Evolutionary conservation across 805 yeast species (phyloP), one percentile per base, ranked within the genome.

Genomic region (Cyberlindnera suaveolens): DNA sequence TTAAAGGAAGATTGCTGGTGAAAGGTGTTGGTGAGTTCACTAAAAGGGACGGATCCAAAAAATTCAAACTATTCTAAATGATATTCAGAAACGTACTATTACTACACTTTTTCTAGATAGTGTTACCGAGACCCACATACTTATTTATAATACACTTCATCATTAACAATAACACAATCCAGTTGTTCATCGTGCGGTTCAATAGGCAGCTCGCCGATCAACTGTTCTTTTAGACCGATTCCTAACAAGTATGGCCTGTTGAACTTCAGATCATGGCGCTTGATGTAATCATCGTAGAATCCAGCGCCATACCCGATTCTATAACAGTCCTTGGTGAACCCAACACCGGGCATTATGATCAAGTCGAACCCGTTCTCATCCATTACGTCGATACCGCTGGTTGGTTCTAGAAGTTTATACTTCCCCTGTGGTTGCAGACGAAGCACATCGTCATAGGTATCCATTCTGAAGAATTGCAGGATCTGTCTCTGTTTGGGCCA

Each of bases 231-330:
- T n/a, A 85, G 63, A 0, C 88, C 88, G 3, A 84, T 59, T 0
- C 90, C 95, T 1, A 86, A 56, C 30, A 79, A 52, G 31, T 57
- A 59, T 0, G 84, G 83, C 15, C 37, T 49, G 18, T 45, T 44
- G 2, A 51, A 57, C 17, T 31, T 39, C 3, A 50, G 44, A 9
- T 48, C 19, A 51, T 78, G 78, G 40, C 83, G 64, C 37, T 70
- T 65, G 34, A 85, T 71, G 53, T 70, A 85, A 53, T 82, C 87
- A 60, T 91, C 99, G 60, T 93, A 91, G 61, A 77, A 89, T 0
- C 97, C 99, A 5, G 82, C 91, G 1, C 99, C 99, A 59, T 88
- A 95, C 1, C 99, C 99, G 41, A 91, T 59, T 42, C 99, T 61
- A 19, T 50, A 40, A 6, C 58, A 53, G 11, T 57, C 49, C 11